Evolutionary conservation across 1,284 basidiomycete species (phyloP).

Genomic region (Cutaneotrichosporon daszewskae): DNA sequence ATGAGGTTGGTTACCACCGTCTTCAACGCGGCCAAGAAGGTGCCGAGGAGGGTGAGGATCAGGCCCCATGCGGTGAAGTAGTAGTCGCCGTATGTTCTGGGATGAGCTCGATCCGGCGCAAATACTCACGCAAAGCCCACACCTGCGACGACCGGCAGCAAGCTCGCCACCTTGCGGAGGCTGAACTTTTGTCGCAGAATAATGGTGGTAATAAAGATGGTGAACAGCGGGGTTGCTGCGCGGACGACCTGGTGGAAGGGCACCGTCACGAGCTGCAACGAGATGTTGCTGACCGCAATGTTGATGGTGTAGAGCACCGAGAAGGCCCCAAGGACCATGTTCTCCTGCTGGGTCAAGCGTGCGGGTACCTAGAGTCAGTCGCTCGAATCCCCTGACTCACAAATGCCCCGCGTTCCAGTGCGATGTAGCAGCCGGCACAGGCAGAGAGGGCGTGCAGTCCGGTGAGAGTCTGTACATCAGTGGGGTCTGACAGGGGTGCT

Average conservation of each 20-base stretch:
- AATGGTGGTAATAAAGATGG: slow-evolving; percentile 63
- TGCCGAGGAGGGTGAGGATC: slow-evolving; percentile 76
- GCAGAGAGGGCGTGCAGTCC: slow-evolving; percentile 80
- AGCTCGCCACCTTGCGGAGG: slow-evolving; percentile 59
- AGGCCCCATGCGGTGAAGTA: slow-evolving; percentile 77
- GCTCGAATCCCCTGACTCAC: slow-evolving; percentile 33
- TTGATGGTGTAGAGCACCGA: slow-evolving; percentile 85
- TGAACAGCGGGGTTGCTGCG: slow-evolving; percentile 86
- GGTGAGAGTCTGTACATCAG: slow-evolving; percentile 58
- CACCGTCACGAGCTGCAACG: slow-evolving; percentile 77
- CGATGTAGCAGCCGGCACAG: slow-evolving; percentile 66
- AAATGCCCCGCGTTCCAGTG: slow-evolving; percentile 60
- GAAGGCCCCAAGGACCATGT: slow-evolving; percentile 64
- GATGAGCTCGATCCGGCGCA: too few species aligned
- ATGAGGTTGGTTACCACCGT: slow-evolving; percentile 83
- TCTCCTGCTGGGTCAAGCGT: slow-evolving; percentile 56
- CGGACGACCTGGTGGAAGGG: slow-evolving; percentile 96
- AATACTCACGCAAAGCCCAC: slow-evolving; percentile 71
- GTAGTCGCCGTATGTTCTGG: slow-evolving; percentile 78
- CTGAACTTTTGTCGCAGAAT: slow-evolving; percentile 48
- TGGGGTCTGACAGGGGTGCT: slow-evolving; percentile 23
- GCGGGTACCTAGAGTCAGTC: slow-evolving; percentile 51
- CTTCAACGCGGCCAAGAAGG: slow-evolving; percentile 81
- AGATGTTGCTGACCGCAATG: slow-evolving; percentile 86
- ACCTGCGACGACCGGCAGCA: slow-evolving; percentile 81